Base-by-base conservation (phyloP, 192 early-diverging fungal genomes). In the Coemansia sp. region DNA sequence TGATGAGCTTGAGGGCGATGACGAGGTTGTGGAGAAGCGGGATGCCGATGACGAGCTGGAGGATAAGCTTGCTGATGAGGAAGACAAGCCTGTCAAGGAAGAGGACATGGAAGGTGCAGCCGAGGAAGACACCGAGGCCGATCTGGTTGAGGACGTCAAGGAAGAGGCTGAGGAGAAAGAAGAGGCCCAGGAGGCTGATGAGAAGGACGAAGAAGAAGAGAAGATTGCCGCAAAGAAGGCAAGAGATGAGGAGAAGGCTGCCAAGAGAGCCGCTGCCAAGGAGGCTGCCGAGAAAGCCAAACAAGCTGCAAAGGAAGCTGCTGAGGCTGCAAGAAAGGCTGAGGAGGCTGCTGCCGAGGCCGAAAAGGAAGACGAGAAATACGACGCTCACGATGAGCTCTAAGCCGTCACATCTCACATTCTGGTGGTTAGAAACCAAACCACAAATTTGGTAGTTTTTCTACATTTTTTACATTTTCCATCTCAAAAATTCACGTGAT, bases 331-430 rank as follows among this genome's bases (percentile, higher is more conserved):
- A 7, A 63, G 67, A 40, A 64, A 67, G 66, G 76, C 70, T 3
- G 72, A 69, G 39, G 69, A 71, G 57, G 77, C 63, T 16, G 65
- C 70, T 63, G 74, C 54, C 9, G 78, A 48, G 19, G 63, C 61
- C 7, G 77, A 64, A 16, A 67, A 69, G 15, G 68, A 67, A 5
- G 68, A 70, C 3, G 77, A 68, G 10, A 69, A 80, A 4, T 57
- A 54, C 21, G 57, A 42, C 58, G 79, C 32, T 40, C 79, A 82
- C 61, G 79, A 82, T 60, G 79, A 82, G 65, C 79, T 82, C 32
- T 82, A 81, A 69, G 40, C 19, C 42, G 4, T 9, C 54, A 32
- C 4, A 32, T 32, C 32, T 32, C 32, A 32, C 32, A 32, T 32
- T 32, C 32, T 32, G 32, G 32, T 32, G 4, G 32, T 32, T 2